Percentiles rank a stretch among this genome's conserved stretches.
Evolutionary conservation across 2,329 filamentous ascomycete species (phyloP).

Genomic region (Botrytis squamosa): DNA sequence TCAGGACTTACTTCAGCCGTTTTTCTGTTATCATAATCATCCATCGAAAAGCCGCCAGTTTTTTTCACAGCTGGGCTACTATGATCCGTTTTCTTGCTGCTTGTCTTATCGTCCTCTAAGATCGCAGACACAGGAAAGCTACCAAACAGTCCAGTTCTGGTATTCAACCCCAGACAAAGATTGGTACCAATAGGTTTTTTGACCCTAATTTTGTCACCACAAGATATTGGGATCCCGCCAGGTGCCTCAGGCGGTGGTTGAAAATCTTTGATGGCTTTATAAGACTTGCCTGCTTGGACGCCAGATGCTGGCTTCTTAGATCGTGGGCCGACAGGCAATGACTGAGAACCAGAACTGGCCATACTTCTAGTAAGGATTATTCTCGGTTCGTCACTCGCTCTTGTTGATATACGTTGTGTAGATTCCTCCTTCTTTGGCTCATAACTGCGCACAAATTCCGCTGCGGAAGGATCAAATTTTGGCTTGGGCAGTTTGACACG

Average conservation of each 20-base stretch:
- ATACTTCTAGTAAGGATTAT: neutral
- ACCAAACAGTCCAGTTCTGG: conserved; percentile 22
- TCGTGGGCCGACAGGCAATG: neutral
- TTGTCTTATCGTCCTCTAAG: too few relatives aligned
- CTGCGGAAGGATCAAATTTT: conserved; percentile 23
- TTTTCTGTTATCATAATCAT: neutral
- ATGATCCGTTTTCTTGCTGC: conserved; percentile 21
- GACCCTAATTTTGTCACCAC: conserved; percentile 30
- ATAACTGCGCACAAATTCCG: conserved; percentile 23
- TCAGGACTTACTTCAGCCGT: conserved; percentile 9
- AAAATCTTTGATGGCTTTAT: conserved; percentile 4
- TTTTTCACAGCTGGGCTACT: conserved; percentile 19
- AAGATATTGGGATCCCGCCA: conserved; percentile 22
- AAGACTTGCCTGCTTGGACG: neutral
- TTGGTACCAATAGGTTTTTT: conserved; percentile 30
- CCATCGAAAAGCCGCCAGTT: neutral
- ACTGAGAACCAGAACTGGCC: neutral
- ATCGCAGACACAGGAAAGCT: conserved; percentile 13
- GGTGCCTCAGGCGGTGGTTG: neutral
- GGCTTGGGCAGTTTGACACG: conserved; percentile 19
- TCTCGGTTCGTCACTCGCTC: conserved; percentile 17
- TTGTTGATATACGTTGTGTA: neutral
- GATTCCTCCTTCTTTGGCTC: conserved; percentile 31
- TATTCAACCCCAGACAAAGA: conserved; percentile 28
- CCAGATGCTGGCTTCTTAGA: neutral